These are phyloP conservation scores for Macrophomina tecta DNA, from an alignment of 2,329 filamentous ascomycete species.

Conservation along the genomic window DNA sequence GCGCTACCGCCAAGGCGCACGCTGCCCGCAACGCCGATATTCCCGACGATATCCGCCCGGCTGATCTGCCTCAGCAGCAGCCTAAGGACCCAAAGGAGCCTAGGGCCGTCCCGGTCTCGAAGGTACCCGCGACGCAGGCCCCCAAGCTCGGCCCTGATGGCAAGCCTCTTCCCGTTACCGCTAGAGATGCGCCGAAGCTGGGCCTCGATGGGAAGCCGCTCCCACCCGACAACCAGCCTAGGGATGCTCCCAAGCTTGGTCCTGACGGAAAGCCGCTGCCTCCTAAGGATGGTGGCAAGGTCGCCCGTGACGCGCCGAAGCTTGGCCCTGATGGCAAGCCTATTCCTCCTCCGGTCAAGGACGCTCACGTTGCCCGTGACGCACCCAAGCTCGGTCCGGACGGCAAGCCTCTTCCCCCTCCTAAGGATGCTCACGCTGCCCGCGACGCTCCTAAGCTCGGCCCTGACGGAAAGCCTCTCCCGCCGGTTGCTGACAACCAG, in stretches of 20 bases:
- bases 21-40: background rate
- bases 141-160: background rate
- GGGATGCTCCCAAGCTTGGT: background rate
- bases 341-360: background rate
- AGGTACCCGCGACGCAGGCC: background rate
- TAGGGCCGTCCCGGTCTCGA: background rate
- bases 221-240: background rate
- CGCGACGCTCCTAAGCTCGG: conserved; percentile 11
- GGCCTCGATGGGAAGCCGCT: background rate
- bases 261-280: background rate
- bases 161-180: background rate
- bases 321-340: background rate
- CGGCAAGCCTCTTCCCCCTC: background rate
- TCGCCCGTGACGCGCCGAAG: conserved; percentile 1
- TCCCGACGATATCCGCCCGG: conserved; percentile 6
- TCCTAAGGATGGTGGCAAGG: background rate
- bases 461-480: background rate
- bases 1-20: background rate
- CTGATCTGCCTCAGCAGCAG: conserved; percentile 10
- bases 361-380: conserved; percentile 5
- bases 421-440: background rate
- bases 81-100: conserved; percentile 8
- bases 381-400: background rate
- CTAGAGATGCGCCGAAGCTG: background rate
- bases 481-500: background rate